Evolutionary conservation across 805 yeast genomes (phyloP).

Genomic region (Kodamaea sagamina): DNA sequence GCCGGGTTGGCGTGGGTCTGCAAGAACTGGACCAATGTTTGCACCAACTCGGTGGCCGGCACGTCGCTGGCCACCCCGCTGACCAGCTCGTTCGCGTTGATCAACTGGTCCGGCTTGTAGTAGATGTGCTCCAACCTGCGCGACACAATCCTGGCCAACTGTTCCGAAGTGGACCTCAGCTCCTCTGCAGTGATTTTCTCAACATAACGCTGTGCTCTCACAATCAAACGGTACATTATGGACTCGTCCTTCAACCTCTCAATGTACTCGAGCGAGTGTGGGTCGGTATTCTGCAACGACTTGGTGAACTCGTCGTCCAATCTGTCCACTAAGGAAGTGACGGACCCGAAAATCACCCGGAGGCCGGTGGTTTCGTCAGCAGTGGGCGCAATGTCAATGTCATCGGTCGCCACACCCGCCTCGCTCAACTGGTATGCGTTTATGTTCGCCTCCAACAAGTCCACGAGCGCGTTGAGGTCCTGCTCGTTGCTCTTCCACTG

Average conservation of each 20-base stretch:
- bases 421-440: constrained; percentile 69
- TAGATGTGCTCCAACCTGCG: constrained; percentile 91
- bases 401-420: constrained; percentile 68
- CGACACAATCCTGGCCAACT: constrained; percentile 70
- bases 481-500: constrained; percentile 74
- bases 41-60: constrained; percentile 50
- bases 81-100: constrained; percentile 67
- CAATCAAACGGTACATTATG: constrained; percentile 67
- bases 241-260: constrained; percentile 88
- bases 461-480: constrained; percentile 64
- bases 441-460: constrained; percentile 63
- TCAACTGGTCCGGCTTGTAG: constrained; percentile 82
- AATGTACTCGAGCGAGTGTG: constrained; percentile 92
- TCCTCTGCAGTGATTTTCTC: constrained; percentile 58
- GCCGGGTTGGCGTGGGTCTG: constrained; percentile 65
- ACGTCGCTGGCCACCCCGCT: constrained; percentile 12
- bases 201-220: constrained; percentile 84
- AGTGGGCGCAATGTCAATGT: constrained; percentile 67
- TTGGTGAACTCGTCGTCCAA: constrained; percentile 91
- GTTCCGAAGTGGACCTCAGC: constrained; percentile 47
- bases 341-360: constrained; percentile 76
- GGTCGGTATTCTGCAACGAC: constrained; percentile 86
- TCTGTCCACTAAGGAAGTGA: constrained; percentile 86
- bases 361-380: constrained; percentile 58
- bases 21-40: constrained; percentile 63